Conservation (phyloP, 352 stramenopile species). For the Phytopythium litorale region DNA sequence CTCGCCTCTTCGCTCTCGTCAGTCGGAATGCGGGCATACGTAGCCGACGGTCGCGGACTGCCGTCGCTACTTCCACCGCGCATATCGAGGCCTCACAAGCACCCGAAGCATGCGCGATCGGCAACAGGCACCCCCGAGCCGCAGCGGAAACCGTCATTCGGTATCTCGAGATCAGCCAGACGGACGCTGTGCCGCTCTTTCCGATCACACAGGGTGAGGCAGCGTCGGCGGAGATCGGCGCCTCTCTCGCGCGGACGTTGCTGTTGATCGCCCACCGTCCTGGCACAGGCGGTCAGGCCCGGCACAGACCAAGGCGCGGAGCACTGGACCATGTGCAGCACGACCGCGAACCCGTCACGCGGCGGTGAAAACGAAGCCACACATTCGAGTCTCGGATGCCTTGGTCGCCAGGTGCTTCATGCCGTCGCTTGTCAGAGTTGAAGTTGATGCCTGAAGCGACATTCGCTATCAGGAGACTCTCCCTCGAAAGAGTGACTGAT, state of each 20-base stretch:
- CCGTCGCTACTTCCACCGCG: too few species aligned
- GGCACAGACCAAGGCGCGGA: conserved; percentile 9
- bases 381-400: conserved; percentile 9
- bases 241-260: conserved; percentile 36
- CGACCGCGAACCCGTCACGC: conserved; percentile 27
- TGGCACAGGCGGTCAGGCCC: neutral
- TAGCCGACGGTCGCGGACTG: too few species aligned
- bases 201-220: neutral
- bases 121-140: conserved; percentile 29
- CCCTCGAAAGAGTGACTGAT: too few species aligned
- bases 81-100: too few species aligned
- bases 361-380: conserved; percentile 21
- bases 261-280: neutral
- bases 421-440: too few species aligned
- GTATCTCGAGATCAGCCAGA: conserved; percentile 44
- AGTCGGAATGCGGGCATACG: neutral
- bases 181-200: neutral
- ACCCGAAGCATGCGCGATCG: neutral
- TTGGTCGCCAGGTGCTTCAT: too few species aligned
- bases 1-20: neutral
- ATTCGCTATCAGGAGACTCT: too few species aligned
- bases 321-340: conserved; percentile 55
- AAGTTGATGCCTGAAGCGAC: too few species aligned
- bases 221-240: neutral
- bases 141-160: conserved; percentile 47